phyloP scores from a whole-genome alignment of 2,329 filamentous ascomycete genomes.

The Ophiostoma australiae region DNA sequence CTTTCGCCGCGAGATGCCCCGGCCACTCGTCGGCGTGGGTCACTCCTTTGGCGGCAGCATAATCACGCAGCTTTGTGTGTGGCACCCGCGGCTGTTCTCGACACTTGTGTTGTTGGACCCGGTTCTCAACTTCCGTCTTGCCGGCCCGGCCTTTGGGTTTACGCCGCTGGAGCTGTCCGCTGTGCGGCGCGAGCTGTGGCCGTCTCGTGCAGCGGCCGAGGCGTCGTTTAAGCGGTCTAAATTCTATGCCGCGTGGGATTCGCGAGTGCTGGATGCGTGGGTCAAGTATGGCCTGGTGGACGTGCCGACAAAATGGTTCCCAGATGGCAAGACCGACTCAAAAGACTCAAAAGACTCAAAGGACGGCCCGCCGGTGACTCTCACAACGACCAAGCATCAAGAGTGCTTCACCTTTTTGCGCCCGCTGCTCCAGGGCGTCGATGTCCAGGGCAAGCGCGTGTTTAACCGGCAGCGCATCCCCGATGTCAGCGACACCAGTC shows the following conservation, averaged over 20 bases:
- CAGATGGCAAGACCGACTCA: slow-evolving; percentile 32
- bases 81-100: slow-evolving; percentile 76
- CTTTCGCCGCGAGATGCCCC: slow-evolving; percentile 73
- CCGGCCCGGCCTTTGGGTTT: slow-evolving; percentile 34
- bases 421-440: slow-evolving; percentile 48
- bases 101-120: slow-evolving; percentile 78
- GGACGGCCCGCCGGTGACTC: slow-evolving; percentile 47
- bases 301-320: slow-evolving; percentile 59
- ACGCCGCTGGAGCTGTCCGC: slow-evolving; percentile 57
- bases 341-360: slow-evolving; percentile 27
- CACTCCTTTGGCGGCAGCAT: slow-evolving; percentile 83
- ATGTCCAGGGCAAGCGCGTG: slow-evolving; percentile 36
- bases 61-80: slow-evolving; percentile 64
- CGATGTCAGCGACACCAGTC: slow-evolving; percentile 43
- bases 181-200: slow-evolving; percentile 74
- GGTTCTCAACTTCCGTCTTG: slow-evolving; percentile 58
- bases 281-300: slow-evolving; percentile 69
- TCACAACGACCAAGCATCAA: slow-evolving; percentile 80
- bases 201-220: slow-evolving; percentile 64
- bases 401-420: slow-evolving; percentile 76
- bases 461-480: slow-evolving; percentile 41
- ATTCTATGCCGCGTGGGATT: slow-evolving; percentile 81
- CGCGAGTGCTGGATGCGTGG: slow-evolving; percentile 70
- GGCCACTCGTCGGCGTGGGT: slow-evolving; percentile 76
- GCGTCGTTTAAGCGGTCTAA: slow-evolving; percentile 61